Conservation (phyloP, 2,329 filamentous ascomycete species). For the Fusarium poae region DNA sequence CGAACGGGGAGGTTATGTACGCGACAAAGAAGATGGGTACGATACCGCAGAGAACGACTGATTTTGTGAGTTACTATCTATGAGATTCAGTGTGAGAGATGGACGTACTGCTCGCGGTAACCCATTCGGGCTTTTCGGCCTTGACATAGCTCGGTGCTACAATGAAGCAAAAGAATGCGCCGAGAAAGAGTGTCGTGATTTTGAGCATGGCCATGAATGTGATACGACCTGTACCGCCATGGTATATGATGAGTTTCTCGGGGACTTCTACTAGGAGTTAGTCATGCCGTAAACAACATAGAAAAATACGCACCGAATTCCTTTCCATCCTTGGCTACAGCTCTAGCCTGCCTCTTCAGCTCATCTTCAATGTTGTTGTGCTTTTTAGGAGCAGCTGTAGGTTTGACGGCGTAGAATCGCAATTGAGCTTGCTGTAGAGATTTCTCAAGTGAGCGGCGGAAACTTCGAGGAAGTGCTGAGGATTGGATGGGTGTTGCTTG, state of each 20-base stretch:
- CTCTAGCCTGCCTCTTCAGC: conserved; percentile 48
- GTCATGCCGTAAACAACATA: background rate
- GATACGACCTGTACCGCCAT: conserved; percentile 76
- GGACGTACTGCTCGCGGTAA: conserved; percentile 57
- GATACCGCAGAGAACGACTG: conserved; percentile 71
- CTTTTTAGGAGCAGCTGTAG: conserved; percentile 20
- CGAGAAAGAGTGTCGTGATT: conserved; percentile 77
- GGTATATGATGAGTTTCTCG: conserved; percentile 77
- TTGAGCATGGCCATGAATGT: conserved; percentile 79
- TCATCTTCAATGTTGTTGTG: conserved; percentile 44
- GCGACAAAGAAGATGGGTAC: conserved; percentile 74
- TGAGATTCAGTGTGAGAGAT: background rate
- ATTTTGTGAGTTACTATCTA: conserved; percentile 8
- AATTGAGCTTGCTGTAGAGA: conserved; percentile 44
- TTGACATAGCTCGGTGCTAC: conserved; percentile 71
- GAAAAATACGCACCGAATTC: conserved; percentile 31
- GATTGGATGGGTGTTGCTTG: background rate
- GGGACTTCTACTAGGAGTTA: conserved; percentile 61
- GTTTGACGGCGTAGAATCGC: conserved; percentile 48
- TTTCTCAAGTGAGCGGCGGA: conserved; percentile 43
- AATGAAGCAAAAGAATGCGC: conserved; percentile 74
- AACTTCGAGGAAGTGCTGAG: conserved; percentile 24
- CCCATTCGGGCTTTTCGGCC: conserved; percentile 54
- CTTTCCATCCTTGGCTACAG: conserved; percentile 41
- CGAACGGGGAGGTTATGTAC: conserved; percentile 76